Base-by-base conservation (phyloP, 2,329 filamentous ascomycete species). In the Beauveria sp. region DNA sequence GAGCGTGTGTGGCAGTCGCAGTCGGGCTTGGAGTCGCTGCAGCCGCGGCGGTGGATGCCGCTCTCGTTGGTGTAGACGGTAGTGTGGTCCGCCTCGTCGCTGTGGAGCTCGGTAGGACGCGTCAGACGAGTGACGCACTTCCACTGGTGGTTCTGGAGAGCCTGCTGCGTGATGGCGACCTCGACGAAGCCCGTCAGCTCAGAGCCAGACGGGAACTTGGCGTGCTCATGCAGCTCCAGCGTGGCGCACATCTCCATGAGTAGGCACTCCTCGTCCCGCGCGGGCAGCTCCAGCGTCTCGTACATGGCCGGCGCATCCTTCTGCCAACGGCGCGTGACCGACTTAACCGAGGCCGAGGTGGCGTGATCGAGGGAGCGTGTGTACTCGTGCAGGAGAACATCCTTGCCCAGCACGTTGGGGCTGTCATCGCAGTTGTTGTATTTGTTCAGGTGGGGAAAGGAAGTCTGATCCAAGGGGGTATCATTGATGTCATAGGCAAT, bases 221-320 rank as follows among this genome's bases (percentile, higher is more conserved):
- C 79, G 51, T 80, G 79, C 64, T 84, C 77, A 67, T 84, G 81
- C 2, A 87, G 71, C 63, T 85, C 80, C 7, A 88, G 76, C 1
- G 83, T 83, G 5, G 82, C 78, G 63, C 85, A 83, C 75, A 87
- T 84, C 72, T 87, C 84, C 63, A 87, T 74, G 41, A 86, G 79
- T 62, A 84, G 82, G 43, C 79, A 80, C 24, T 79, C 75, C 64
- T 84, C 77, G 37, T 82, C 78, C 10, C 78, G 75, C 2, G 76
- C 71, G 10, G 78, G 74, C 2, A 77, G 71, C 58, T 81, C 75
- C 4, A 87, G 77, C 41, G 79, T 76, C 55, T 80, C 77, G 64
- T 80, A 76, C 63, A 87, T 78, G 56, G 79, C 77, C 0, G 84
- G 83, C 61, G 85, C 85, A 54, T 79, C 78, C 57, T 78, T 76